Percentiles rank a stretch among this genome's conserved stretches.
phyloP scores from a whole-genome alignment of 1,284 basidiomycete genomes.

The Rhodotorula sp. region DNA sequence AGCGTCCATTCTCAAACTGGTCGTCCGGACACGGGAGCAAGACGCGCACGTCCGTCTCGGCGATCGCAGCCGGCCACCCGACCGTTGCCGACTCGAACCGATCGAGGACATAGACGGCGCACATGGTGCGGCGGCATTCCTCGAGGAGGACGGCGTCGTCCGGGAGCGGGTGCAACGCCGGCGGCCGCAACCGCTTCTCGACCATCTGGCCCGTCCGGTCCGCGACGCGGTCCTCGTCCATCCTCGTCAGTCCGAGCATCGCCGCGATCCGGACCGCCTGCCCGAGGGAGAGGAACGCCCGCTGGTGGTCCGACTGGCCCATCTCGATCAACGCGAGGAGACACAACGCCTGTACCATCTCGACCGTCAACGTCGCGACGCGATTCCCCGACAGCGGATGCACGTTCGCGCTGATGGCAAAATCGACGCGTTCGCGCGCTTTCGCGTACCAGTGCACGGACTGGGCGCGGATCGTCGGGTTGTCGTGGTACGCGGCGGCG shows the following conservation, averaged over 20 bases:
- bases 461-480: slow-evolving; percentile 14
- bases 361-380: slow-evolving; percentile 34
- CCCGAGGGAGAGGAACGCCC: slow-evolving; percentile 35
- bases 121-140: slow-evolving; percentile 41
- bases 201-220: slow-evolving; percentile 14
- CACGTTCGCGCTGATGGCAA: slow-evolving; percentile 18
- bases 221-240: slow-evolving; percentile 39
- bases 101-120: slow-evolving; percentile 37
- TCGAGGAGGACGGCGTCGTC: slow-evolving; percentile 34
- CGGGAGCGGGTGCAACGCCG: slow-evolving; percentile 37
- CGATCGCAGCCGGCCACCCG: slow-evolving; percentile 38
- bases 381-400: neutral
- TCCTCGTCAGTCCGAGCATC: slow-evolving; percentile 37
- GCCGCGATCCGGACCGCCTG: slow-evolving; percentile 36
- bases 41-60: slow-evolving; percentile 33
- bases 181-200: slow-evolving; percentile 32
- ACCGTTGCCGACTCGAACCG: slow-evolving; percentile 34
- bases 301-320: slow-evolving; percentile 37
- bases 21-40: slow-evolving; percentile 37
- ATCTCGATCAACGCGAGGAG: slow-evolving; percentile 34
- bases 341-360: slow-evolving; percentile 36
- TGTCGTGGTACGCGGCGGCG: slow-evolving; percentile 34
- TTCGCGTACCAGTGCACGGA: slow-evolving; percentile 18
- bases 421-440: slow-evolving; percentile 33
- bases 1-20: slow-evolving; percentile 24